Evolutionary conservation across 176 grass and related monocot species (phyloP).

Genomic region (Saccharum officinarum): DNA sequence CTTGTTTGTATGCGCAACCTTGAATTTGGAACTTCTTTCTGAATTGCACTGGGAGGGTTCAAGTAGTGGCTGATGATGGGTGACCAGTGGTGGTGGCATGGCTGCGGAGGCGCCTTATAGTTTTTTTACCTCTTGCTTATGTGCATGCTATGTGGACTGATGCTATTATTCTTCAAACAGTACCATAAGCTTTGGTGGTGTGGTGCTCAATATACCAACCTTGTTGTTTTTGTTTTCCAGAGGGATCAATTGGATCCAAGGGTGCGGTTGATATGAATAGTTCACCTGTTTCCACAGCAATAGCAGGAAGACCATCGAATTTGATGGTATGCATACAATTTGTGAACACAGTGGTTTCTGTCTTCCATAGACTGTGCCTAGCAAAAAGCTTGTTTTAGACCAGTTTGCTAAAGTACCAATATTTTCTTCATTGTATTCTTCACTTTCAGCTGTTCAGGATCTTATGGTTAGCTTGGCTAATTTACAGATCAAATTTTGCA

Average conservation of each 20-base stretch:
- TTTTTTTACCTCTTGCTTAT: constrained; percentile 29
- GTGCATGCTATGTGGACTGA: constrained; percentile 38
- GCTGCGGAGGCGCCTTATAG: constrained; percentile 21
- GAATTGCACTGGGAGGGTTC: constrained; percentile 8
- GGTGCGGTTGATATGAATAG: constrained; percentile 29
- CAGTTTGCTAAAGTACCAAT: not conserved
- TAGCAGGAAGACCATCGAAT: constrained; percentile 38
- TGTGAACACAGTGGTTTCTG: constrained; percentile 6
- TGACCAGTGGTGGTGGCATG: constrained; percentile 28
- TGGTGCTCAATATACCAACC: constrained; percentile 49
- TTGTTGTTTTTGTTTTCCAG: constrained; percentile 79
- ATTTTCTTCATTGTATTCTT: constrained; percentile 17
- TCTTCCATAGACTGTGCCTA: not conserved
- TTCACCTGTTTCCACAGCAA: constrained; percentile 22
- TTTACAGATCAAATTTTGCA: constrained; percentile 54
- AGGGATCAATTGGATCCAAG: constrained; percentile 49
- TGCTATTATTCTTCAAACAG: constrained; percentile 46
- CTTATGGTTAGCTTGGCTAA: constrained; percentile 18
- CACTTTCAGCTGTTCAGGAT: constrained; percentile 7
- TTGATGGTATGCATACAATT: constrained; percentile 49
- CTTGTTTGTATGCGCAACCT: constrained; percentile 13
- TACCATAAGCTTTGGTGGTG: constrained; percentile 35
- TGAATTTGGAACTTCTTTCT: constrained; percentile 7
- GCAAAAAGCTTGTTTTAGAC: constrained; percentile 11
- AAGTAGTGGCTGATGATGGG: constrained; percentile 23